phyloP scores from a whole-genome alignment of 179 eudicot species.

The Spergularia azorica region DNA sequence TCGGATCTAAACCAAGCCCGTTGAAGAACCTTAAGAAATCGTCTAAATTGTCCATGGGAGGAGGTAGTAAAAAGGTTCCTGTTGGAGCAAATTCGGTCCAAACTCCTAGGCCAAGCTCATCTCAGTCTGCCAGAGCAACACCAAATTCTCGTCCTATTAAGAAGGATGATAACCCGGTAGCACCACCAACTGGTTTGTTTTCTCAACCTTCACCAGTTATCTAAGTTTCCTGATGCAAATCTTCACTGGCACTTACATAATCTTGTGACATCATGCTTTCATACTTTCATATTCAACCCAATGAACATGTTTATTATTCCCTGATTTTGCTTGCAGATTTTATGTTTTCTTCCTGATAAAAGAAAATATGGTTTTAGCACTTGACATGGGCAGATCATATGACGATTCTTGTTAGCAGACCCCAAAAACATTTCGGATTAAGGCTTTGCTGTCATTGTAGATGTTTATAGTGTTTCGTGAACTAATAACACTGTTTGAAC shows the following conservation, averaged over 20 bases:
- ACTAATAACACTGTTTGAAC: background rate
- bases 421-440: no score
- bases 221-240: background rate
- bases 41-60: slow-evolving; percentile 56
- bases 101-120: slow-evolving; percentile 56
- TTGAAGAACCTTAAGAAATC: slow-evolving; percentile 77
- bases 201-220: background rate
- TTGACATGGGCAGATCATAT: no score
- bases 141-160: slow-evolving; percentile 56
- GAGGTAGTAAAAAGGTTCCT: slow-evolving; percentile 63
- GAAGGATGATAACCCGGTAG: slow-evolving; percentile 56
- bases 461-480: background rate
- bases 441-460: no score
- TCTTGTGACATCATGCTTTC: background rate
- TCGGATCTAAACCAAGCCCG: slow-evolving; percentile 91
- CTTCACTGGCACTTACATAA: background rate
- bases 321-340: background rate
- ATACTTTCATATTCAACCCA: no score
- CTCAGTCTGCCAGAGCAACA: slow-evolving; percentile 52
- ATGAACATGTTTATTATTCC: background rate
- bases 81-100: slow-evolving; percentile 60
- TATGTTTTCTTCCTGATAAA: no score
- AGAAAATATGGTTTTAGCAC: no score
- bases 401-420: no score
- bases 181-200: slow-evolving; percentile 56